Conservation (phyloP, 2,329 filamentous ascomycete species). For the Ceratocystis destructans region DNA sequence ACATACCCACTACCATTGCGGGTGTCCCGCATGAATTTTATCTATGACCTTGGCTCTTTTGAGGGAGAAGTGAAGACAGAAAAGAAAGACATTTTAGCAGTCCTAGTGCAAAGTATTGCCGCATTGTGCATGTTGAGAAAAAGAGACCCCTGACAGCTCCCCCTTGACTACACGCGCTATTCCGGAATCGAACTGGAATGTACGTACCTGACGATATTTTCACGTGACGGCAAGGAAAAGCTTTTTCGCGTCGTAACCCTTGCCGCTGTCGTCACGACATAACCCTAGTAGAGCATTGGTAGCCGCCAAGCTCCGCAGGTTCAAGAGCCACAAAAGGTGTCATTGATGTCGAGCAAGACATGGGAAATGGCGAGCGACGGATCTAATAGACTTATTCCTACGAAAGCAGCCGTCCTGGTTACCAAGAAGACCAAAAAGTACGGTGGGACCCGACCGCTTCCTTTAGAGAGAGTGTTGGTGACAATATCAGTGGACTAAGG, state of each 20-base stretch:
- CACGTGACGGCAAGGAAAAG: background rate
- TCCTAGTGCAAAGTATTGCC: too few relatives aligned
- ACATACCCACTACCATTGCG: background rate
- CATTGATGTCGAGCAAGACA: slow-evolving; percentile 3
- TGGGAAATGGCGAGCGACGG: background rate
- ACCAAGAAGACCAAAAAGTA: background rate
- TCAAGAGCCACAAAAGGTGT: slow-evolving; percentile 2
- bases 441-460: background rate
- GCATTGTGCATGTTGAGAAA: too few relatives aligned
- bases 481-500: too few relatives aligned
- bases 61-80: too few relatives aligned
- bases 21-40: background rate
- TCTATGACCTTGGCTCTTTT: background rate
- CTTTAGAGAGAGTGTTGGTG: too few relatives aligned
- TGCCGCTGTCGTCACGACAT: background rate
- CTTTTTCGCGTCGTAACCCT: background rate
- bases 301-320: background rate
- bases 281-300: background rate
- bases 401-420: background rate
- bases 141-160: too few relatives aligned
- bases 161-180: too few relatives aligned
- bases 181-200: too few relatives aligned
- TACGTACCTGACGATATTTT: too few relatives aligned
- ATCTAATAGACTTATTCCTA: background rate
- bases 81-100: too few relatives aligned